phyloP scores from a whole-genome alignment of 164 flowering plant species.

The Buxus sempervirens region DNA sequence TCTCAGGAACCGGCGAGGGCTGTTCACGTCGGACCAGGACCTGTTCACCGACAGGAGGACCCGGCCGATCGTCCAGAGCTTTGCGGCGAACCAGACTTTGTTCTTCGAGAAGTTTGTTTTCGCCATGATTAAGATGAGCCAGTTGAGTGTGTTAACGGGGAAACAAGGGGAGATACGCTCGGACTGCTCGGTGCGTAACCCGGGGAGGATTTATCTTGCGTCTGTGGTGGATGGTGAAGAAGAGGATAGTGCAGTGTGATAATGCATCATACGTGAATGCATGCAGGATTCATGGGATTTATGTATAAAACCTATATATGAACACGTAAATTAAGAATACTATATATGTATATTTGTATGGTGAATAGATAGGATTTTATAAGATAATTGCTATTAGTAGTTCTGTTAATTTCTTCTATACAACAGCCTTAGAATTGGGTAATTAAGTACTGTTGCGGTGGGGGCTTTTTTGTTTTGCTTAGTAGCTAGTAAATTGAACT shows the following conservation, averaged over 20 bases:
- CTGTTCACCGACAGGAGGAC: slow-evolving; percentile 46
- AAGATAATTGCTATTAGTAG: no score
- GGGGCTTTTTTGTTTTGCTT: no score
- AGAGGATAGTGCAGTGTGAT: neutral
- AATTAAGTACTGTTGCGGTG: no score
- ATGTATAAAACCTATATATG: no score
- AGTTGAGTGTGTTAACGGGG: slow-evolving; percentile 57
- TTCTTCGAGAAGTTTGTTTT: slow-evolving; percentile 54
- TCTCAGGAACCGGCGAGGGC: slow-evolving; percentile 59
- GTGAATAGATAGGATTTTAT: no score
- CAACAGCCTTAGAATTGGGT: no score
- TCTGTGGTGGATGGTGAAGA: slow-evolving; percentile 18
- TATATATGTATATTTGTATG: no score
- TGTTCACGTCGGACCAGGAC: slow-evolving; percentile 67
- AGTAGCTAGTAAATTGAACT: no score
- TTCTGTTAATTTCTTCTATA: no score
- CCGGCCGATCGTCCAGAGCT: slow-evolving; percentile 36
- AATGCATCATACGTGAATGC: no score
- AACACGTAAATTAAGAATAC: no score
- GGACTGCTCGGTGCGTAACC: slow-evolving; percentile 51
- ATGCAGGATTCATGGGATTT: neutral
- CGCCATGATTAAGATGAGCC: slow-evolving; percentile 61
- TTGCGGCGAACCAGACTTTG: slow-evolving; percentile 38
- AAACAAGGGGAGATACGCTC: slow-evolving; percentile 52
- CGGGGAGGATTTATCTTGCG: slow-evolving; percentile 17